phyloP scores from a whole-genome alignment of 352 stramenopile species.

The Globisporangium paddicum region DNA sequence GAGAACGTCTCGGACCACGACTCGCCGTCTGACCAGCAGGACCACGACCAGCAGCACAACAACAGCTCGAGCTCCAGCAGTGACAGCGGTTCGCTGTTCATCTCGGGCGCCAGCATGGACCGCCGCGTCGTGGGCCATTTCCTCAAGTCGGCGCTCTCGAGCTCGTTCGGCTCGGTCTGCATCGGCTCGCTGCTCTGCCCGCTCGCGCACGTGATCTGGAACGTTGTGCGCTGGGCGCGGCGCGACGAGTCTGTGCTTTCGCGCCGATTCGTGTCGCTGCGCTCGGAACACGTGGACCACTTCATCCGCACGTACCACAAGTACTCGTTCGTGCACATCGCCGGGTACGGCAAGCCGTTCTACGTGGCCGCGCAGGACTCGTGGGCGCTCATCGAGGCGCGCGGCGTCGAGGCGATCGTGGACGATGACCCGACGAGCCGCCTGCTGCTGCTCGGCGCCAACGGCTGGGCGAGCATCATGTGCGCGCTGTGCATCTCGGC shows the following conservation, averaged over 20 bases:
- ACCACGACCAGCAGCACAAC: not conserved
- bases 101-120: constrained; percentile 20
- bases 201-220: constrained; percentile 74
- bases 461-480: constrained; percentile 81
- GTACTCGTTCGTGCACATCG: constrained; percentile 82
- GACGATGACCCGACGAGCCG: constrained; percentile 82
- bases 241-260: constrained; percentile 68
- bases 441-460: constrained; percentile 62
- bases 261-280: constrained; percentile 49
- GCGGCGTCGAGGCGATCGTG: constrained; percentile 81
- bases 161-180: constrained; percentile 80
- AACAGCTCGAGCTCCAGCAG: constrained; percentile 4
- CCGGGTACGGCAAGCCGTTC: constrained; percentile 77
- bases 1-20: constrained; percentile 41
- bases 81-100: constrained; percentile 7
- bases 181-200: constrained; percentile 78
- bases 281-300: constrained; percentile 55
- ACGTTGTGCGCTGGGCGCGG: constrained; percentile 63
- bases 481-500: constrained; percentile 57
- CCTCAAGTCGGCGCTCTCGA: constrained; percentile 51
- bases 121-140: constrained; percentile 71
- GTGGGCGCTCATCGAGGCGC: constrained; percentile 73
- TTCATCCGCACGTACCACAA: constrained; percentile 87
- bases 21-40: constrained; percentile 13
- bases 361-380: constrained; percentile 71